Percentiles rank a stretch among this genome's conserved stretches.
Evolutionary conservation across 495 filamentous ascomycete genomes (phyloP).

Genomic region (Rhypophila decipiens): DNA sequence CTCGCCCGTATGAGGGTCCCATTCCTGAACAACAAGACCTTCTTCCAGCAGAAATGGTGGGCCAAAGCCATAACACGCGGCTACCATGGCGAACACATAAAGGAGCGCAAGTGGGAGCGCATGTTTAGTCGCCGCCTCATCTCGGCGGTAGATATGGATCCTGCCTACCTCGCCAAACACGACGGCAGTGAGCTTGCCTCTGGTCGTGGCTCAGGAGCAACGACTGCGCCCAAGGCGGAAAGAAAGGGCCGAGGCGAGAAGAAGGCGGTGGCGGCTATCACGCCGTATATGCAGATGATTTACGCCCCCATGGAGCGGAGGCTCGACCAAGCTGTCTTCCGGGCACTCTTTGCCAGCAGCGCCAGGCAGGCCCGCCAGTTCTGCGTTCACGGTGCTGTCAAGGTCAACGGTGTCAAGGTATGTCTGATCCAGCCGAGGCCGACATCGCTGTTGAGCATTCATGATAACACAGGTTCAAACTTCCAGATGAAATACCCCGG

Average conservation of each 20-base stretch:
- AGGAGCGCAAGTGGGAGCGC: slow-evolving; percentile 81
- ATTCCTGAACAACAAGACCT: slow-evolving; percentile 49
- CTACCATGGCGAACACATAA: slow-evolving; percentile 93
- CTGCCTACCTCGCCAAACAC: slow-evolving; percentile 61
- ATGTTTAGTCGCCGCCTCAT: slow-evolving; percentile 78
- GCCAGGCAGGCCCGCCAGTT: slow-evolving; percentile 92
- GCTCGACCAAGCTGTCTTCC: slow-evolving; percentile 85
- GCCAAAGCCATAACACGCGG: slow-evolving; percentile 75
- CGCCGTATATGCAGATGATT: slow-evolving; percentile 87
- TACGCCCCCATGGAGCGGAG: slow-evolving; percentile 86
- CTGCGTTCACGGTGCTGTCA: slow-evolving; percentile 85
- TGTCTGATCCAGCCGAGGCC: slow-evolving; percentile 1
- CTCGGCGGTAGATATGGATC: slow-evolving; percentile 79
- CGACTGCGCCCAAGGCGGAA: background rate
- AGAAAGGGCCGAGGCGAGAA: background rate
- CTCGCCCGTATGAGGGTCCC: slow-evolving; percentile 41
- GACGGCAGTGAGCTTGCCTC: slow-evolving; percentile 77
- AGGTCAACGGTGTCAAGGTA: slow-evolving; percentile 94
- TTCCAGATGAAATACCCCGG: slow-evolving; percentile 81
- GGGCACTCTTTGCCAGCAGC: slow-evolving; percentile 90
- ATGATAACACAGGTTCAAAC: background rate
- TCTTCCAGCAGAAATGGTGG: slow-evolving; percentile 97
- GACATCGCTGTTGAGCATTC: background rate
- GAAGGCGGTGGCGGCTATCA: slow-evolving; percentile 22
- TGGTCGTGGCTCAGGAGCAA: slow-evolving; percentile 68